A percentile compares a stretch with the other conserved stretches of the same genome.
These are phyloP conservation scores for Scutellaria baicalensis DNA, from an alignment of 257 asterid species.

Conservation along the genomic window DNA sequence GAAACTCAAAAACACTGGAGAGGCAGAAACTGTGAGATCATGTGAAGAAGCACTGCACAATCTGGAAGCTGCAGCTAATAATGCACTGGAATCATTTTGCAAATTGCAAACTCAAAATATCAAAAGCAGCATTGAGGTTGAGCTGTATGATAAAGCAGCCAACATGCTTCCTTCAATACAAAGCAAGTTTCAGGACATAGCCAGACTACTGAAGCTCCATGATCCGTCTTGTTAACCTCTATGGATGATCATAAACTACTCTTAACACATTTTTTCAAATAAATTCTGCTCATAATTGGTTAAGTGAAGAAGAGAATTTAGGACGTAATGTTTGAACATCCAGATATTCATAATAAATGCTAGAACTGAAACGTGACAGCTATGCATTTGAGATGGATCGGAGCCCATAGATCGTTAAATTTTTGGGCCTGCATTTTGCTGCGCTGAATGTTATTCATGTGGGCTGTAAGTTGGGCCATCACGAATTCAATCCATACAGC, in stretches of 20 bases:
- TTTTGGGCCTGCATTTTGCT: background rate
- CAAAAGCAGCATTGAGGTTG: constrained; percentile 13
- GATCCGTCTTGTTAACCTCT: background rate
- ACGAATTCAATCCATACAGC: too few relatives aligned
- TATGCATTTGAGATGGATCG: background rate
- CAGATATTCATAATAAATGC: too few relatives aligned
- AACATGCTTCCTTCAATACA: constrained; percentile 32
- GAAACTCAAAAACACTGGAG: background rate
- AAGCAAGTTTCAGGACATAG: constrained; percentile 32
- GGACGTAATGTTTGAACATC: background rate
- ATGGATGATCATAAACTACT: background rate
- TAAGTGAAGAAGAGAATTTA: background rate
- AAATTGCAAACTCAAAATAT: constrained; percentile 19
- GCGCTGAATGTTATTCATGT: too few relatives aligned
- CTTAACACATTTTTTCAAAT: background rate
- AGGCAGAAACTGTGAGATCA: constrained; percentile 13
- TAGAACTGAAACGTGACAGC: background rate
- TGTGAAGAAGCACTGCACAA: constrained; percentile 42
- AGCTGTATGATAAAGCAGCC: constrained; percentile 25
- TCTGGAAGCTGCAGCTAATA: constrained; percentile 54
- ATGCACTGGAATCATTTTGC: constrained; percentile 35
- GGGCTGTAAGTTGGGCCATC: too few relatives aligned
- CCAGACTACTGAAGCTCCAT: constrained; percentile 25
- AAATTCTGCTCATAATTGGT: background rate
- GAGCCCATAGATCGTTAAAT: constrained; percentile 1